Evolutionary conservation across 768 basidiomycete genomes (phyloP).

Genomic region (Termitomyces titanicus): DNA sequence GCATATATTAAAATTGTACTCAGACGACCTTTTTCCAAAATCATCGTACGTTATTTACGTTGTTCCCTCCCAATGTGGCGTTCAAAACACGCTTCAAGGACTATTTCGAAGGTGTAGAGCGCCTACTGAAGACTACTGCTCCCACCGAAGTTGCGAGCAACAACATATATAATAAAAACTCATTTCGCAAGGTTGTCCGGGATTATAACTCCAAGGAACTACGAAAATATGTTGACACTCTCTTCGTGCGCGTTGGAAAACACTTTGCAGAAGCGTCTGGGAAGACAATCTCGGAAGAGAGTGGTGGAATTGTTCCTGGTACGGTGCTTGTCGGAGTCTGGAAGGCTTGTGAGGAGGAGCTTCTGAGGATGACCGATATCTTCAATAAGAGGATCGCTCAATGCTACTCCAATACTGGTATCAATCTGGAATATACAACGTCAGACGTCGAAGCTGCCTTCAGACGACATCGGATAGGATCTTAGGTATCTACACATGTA

Average conservation of each 20-base stretch:
- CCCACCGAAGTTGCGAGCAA: slow-evolving; percentile 75
- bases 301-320: slow-evolving; percentile 49
- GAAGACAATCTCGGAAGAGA: slow-evolving; percentile 55
- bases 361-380: slow-evolving; percentile 67
- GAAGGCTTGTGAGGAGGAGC: slow-evolving; percentile 86
- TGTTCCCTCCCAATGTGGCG: neutral
- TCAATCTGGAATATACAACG: slow-evolving; percentile 69
- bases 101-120: slow-evolving; percentile 90
- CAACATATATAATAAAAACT: slow-evolving; percentile 67
- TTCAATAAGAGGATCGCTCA: slow-evolving; percentile 68
- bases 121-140: slow-evolving; percentile 76
- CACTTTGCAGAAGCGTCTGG: slow-evolving; percentile 87
- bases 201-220: slow-evolving; percentile 88
- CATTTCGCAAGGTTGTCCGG: slow-evolving; percentile 81
- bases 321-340: slow-evolving; percentile 82
- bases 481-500: no score
- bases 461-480: slow-evolving; percentile 51
- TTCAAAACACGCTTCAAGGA: slow-evolving; percentile 49
- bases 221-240: slow-evolving; percentile 79
- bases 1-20: slow-evolving; percentile 88
- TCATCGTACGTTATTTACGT: slow-evolving; percentile 58
- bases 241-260: slow-evolving; percentile 92
- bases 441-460: slow-evolving; percentile 79
- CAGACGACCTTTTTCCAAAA: slow-evolving; percentile 79
- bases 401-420: slow-evolving; percentile 75